Base-by-base conservation (phyloP, 306 rosid genomes). In the Lathyrus aphaca region DNA sequence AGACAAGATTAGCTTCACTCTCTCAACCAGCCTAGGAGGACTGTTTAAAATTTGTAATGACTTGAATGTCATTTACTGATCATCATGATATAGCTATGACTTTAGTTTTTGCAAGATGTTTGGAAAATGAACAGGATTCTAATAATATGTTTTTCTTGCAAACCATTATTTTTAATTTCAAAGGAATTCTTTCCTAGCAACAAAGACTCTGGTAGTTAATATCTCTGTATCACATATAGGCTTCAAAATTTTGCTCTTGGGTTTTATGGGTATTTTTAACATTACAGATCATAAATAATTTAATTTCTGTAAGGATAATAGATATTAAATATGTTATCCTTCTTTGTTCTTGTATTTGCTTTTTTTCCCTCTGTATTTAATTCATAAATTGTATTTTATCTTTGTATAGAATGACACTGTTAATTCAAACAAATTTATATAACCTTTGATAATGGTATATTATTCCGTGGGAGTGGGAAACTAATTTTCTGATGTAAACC, bases 401-500 rank as follows among this genome's bases (percentile, higher is more conserved):
- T 12, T 38, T 19, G 40, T 39, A 19, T 18, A 19, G 9, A 62
- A 59, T 59, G 50, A 5, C 45, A 62, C 19, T 14, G n/a, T 64
- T 64, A 64, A 18, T 64, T 64, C 55, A 43, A 14, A 64, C 40
- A 43, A 64, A 44, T 25, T 17, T 17, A 14, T 45, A 17, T 30
- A 58, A 43, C 39, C 39, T 44, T 59, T 51, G 58, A 51, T 51
- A 49, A 23, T 45, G 38, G 19, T 45, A 72, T 61, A 72, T 5
- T 25, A 49, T 72, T 60, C 17, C 61, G 25, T 32, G 49, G 49
- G 59, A n/a, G 12, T 38, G 38, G 42, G 73, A 69, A 69, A 69
- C 10, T 35, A 13, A 5, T 11, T 39, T 64, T 40, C 15, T 32
- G 27, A 61, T 23, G 56, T 50, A 27, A 45, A 10, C 63, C 30